Base-by-base conservation (phyloP, 2,329 filamentous ascomycete species). In the Phaeophleospora eucalypticola region DNA sequence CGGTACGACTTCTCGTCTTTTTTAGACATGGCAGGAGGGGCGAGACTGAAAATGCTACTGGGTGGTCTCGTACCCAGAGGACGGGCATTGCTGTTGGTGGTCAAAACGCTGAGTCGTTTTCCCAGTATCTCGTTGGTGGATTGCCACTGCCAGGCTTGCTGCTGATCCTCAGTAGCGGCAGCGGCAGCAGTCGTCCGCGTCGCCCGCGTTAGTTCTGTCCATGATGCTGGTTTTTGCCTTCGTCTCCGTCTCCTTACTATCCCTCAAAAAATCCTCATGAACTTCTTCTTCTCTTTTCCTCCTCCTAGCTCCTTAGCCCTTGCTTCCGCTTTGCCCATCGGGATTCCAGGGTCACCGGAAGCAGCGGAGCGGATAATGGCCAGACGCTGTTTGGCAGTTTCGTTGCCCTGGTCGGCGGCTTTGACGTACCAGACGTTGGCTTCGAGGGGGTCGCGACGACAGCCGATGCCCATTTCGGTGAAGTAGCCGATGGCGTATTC, bases 391-490 rank as follows among this genome's bases (percentile, higher is more conserved):
- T 86, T 91, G 41, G 93, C 93, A 48, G 89, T 82, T 60, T 93
- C 87, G 61, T 97, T 90, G 38, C 91, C 93, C 41, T 88, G 81
- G 57, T 95, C 91, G 14, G 93, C 91, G 4, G 93, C 93, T 68
- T 87, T 88, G 58, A 98, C 91, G 65, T 98, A 98, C 91, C 90
- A 97, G 24, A 95, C 87, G 63, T 98, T 98, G 58, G 93, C 91
- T 68, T 96, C 90, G 36, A 98, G 79, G n/a, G 91, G 83, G 66
- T 98, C 93, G 40, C 89, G 83, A 32, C 89, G 86, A 67, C 89
- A 96, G 41, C 93, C 93, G 59, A 98, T 96, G 53, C 93, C 93
- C 87, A 94, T 95, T 68, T 98, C 93, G 4, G 90, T 96, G 66
- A 98, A 98, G 70, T 96, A 97, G 36, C 89, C 93, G 17, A 95